These are phyloP conservation scores for Podospora australis DNA, from an alignment of 495 filamentous ascomycete genomes.

Conservation along the genomic window DNA sequence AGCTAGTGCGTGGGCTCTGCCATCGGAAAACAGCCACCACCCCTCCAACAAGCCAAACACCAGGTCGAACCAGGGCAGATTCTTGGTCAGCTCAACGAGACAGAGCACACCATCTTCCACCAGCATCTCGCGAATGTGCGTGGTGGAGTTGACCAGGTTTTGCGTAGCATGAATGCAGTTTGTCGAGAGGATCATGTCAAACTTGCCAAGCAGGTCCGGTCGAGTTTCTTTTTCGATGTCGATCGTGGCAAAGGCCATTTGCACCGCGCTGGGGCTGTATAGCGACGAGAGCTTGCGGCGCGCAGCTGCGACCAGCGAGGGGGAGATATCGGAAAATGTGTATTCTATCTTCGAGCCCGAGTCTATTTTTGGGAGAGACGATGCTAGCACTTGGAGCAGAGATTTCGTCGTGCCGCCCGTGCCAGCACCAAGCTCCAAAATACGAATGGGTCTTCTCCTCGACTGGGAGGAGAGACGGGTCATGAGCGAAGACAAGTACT, in stretches of 20 bases:
- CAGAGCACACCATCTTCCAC: conserved; percentile 33
- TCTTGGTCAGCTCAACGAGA: conserved; percentile 32
- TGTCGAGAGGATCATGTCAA: conserved; percentile 47
- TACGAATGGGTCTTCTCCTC: conserved; percentile 11
- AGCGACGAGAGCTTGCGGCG: conserved; percentile 32
- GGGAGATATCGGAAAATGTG: conserved; percentile 48
- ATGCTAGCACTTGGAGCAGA: conserved; percentile 7
- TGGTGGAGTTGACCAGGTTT: conserved; percentile 22
- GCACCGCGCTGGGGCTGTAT: neutral
- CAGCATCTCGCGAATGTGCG: conserved; percentile 27
- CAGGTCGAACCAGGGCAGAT: conserved; percentile 39
- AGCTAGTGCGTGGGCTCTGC: conserved; percentile 39
- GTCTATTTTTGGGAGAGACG: too few relatives aligned
- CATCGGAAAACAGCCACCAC: conserved; percentile 50
- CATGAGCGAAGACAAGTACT: neutral
- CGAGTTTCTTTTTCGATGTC: conserved; percentile 43
- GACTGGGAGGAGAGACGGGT: neutral
- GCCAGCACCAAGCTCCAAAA: conserved; percentile 49
- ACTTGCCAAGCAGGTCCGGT: conserved; percentile 41
- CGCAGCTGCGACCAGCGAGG: conserved; percentile 44
- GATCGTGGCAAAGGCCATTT: conserved; percentile 39
- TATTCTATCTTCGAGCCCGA: conserved; percentile 31
- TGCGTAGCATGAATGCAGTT: conserved; percentile 46
- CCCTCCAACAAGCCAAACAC: conserved; percentile 46
- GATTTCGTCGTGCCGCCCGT: conserved; percentile 42